Evolutionary conservation across 2,329 filamentous ascomycete species (phyloP).

Genomic region (Achaetomium macrosporum): DNA sequence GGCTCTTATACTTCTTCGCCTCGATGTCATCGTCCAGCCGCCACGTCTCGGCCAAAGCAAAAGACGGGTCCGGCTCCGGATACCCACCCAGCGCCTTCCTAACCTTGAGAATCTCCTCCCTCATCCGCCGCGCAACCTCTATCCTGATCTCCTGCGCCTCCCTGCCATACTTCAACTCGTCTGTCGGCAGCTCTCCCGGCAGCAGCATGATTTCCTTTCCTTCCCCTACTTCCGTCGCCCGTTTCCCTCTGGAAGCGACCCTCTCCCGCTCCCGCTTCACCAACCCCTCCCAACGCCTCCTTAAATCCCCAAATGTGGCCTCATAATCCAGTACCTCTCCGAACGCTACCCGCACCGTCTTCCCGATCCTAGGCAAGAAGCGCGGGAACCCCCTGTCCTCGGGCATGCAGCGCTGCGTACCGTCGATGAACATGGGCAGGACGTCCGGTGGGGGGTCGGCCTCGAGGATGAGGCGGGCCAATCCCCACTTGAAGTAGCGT

Average conservation of each 20-base stretch:
- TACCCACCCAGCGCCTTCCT: constrained; percentile 61
- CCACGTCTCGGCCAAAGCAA: constrained; percentile 78
- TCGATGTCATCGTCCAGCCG: constrained; percentile 47
- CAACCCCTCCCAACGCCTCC: constrained; percentile 67
- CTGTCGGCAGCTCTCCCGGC: constrained; percentile 41
- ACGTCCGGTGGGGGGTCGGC: constrained; percentile 80
- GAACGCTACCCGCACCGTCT: constrained; percentile 67
- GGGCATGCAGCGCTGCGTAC: constrained; percentile 81
- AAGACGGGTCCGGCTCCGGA: constrained; percentile 72
- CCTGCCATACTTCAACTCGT: constrained; percentile 59
- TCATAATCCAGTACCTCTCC: constrained; percentile 73
- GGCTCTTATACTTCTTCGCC: constrained; percentile 45
- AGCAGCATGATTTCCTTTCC: not conserved
- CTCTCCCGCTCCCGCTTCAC: constrained; percentile 39
- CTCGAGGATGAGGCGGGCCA: constrained; percentile 87
- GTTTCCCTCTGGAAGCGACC: not conserved
- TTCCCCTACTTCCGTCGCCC: not conserved
- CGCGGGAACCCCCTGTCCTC: constrained; percentile 74
- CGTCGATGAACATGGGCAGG: constrained; percentile 91
- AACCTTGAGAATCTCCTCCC: constrained; percentile 75
- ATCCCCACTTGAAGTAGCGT: constrained; percentile 98
- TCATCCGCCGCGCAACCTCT: constrained; percentile 72
- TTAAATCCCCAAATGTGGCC: constrained; percentile 68
- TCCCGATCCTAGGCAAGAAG: constrained; percentile 69
- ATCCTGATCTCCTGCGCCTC: constrained; percentile 73